phyloP scores from a whole-genome alignment of 2,329 filamentous ascomycete genomes.

The Chaetoscypha palmicola region DNA sequence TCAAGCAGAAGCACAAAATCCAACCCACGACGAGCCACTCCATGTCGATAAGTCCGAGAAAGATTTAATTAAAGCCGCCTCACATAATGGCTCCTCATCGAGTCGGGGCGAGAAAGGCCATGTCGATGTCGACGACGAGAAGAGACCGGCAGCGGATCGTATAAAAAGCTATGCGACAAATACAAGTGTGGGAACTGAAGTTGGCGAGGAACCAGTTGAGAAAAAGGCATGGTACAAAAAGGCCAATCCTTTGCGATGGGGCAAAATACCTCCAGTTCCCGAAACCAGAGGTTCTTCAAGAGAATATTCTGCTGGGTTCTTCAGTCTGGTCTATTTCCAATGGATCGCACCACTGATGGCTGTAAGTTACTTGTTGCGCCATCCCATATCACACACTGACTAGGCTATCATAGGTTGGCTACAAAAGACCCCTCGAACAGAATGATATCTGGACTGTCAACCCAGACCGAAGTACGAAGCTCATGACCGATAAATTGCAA shows the following conservation, averaged over 20 bases:
- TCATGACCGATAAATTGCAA: slow-evolving; percentile 59
- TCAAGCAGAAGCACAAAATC: not conserved
- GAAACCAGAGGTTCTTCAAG: slow-evolving; percentile 47
- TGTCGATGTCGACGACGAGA: slow-evolving; percentile 17
- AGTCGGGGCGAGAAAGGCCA: slow-evolving; percentile 5
- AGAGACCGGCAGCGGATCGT: slow-evolving; percentile 33
- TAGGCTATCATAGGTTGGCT: slow-evolving; percentile 55
- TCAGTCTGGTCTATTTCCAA: slow-evolving; percentile 73
- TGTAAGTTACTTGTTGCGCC: slow-evolving; percentile 40
- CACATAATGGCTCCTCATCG: slow-evolving; percentile 1
- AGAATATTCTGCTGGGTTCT: slow-evolving; percentile 66
- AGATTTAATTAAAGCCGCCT: not conserved
- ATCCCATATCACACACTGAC: not conserved
- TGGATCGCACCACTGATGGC: slow-evolving; percentile 89
- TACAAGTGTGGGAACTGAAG: slow-evolving; percentile 41
- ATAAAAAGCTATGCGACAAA: slow-evolving; percentile 47
- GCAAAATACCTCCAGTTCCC: slow-evolving; percentile 48
- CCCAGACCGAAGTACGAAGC: slow-evolving; percentile 65
- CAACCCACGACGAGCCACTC: slow-evolving; percentile 2
- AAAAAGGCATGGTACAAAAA: slow-evolving; percentile 58
- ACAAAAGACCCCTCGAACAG: slow-evolving; percentile 72
- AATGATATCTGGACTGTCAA: slow-evolving; percentile 90
- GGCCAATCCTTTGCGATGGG: slow-evolving; percentile 56
- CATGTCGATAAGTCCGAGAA: slow-evolving; percentile 17
- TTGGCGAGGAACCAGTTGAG: slow-evolving; percentile 25